A percentile compares a stretch with the other conserved stretches of the same genome.
Evolutionary conservation across 192 early-diverging fungal species (phyloP).

Genomic region (Spizellomyces punctatus): DNA sequence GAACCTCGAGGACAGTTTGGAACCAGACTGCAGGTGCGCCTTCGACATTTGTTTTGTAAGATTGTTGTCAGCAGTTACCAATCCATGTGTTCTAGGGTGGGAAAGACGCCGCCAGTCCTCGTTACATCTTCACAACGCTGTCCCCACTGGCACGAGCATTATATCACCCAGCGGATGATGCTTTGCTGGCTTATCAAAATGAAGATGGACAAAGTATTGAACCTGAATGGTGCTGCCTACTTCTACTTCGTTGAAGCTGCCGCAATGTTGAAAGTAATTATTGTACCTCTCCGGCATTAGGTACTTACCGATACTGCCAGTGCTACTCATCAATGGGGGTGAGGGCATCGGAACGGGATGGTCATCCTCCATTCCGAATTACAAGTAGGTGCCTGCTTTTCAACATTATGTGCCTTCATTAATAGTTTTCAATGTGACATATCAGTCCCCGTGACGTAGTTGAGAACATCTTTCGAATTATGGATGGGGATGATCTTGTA

Average conservation of each 20-base stretch:
- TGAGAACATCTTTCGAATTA: conserved; percentile 76
- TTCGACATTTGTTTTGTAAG: neutral
- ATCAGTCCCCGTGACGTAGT: conserved; percentile 78
- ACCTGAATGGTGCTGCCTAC: conserved; percentile 74
- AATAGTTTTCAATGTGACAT: conserved; percentile 68
- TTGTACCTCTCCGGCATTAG: conserved; percentile 42
- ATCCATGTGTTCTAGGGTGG: conserved; percentile 60
- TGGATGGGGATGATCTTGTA: conserved; percentile 69
- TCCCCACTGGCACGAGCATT: conserved; percentile 71
- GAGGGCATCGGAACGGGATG: conserved; percentile 95
- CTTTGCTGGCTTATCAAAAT: conserved; percentile 76
- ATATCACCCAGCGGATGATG: conserved; percentile 82
- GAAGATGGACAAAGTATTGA: conserved; percentile 92
- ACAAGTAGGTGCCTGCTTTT: conserved; percentile 43
- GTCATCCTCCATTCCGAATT: conserved; percentile 62
- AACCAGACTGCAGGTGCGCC: conserved; percentile 62
- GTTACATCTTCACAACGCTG: conserved; percentile 92
- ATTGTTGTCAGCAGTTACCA: neutral
- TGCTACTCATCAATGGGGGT: conserved; percentile 91
- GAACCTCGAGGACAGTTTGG: conserved; percentile 91
- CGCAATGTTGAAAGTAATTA: neutral
- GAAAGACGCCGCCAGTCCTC: conserved; percentile 93
- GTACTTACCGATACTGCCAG: conserved; percentile 81
- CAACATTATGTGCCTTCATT: neutral
- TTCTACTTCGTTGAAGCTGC: neutral